Conservation (phyloP, 306 rosid species). For the apple (Malus domestica) region ASM211411v1 NC_041790.1:1505501-1506000, state of each 20-base stretch:
- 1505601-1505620: background rate
- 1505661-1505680: slow-evolving; percentile 76
- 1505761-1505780: slow-evolving; percentile 83
- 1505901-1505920: slow-evolving; percentile 93
- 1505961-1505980: slow-evolving; percentile 81
- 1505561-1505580: slow-evolving; percentile 15
- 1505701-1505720: slow-evolving; percentile 88
- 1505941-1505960: slow-evolving; percentile 95
- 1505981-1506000: slow-evolving; percentile 31
- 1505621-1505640: slow-evolving; percentile 33
- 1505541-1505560: slow-evolving; percentile 39
- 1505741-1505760: slow-evolving; percentile 99
- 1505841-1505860: background rate
- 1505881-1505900: slow-evolving; percentile 36
- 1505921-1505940: slow-evolving; percentile 88
- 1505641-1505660: slow-evolving; percentile 83
- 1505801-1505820: slow-evolving; percentile 12
- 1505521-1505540: slow-evolving; percentile 90
- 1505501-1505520: slow-evolving; percentile 95
- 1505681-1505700: slow-evolving; percentile 73
- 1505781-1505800: slow-evolving; percentile 69
- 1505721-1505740: slow-evolving; percentile 87
- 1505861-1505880: background rate
- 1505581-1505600: slow-evolving; percentile 5
- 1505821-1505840: background rate